A percentile compares a stretch with the other conserved stretches of the same genome.
Conservation (phyloP, 768 basidiomycete species). For the Multifurca ochricompacta region DNA sequence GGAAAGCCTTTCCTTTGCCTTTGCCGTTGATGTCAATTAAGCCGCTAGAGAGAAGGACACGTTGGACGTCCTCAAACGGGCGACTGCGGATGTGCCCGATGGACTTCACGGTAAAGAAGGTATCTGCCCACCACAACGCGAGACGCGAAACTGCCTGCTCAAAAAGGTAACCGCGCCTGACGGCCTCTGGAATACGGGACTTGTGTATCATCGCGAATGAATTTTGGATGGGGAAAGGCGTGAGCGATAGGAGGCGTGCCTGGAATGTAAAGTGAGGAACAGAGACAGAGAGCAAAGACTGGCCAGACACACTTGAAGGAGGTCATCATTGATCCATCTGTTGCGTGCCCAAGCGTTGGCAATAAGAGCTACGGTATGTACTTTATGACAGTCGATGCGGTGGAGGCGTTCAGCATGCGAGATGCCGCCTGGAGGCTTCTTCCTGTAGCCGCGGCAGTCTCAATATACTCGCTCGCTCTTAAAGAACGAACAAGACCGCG, state of each 20-base stretch:
- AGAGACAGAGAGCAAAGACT: not conserved
- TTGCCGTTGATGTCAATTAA: slow-evolving; percentile 19
- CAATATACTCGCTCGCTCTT: not conserved
- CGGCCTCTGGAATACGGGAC: slow-evolving; percentile 69
- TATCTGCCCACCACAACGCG: slow-evolving; percentile 74
- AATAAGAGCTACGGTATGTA: slow-evolving; percentile 79
- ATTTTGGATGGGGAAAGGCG: slow-evolving; percentile 73
- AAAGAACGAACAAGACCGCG: slow-evolving; percentile 23
- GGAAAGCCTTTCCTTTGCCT: slow-evolving; percentile 1
- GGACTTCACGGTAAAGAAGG: slow-evolving; percentile 57
- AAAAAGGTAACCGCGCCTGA: slow-evolving; percentile 80
- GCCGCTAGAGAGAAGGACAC: slow-evolving; percentile 17
- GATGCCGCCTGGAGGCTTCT: slow-evolving; percentile 32
- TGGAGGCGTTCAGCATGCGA: slow-evolving; percentile 61
- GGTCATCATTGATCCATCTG: slow-evolving; percentile 69
- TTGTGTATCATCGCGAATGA: slow-evolving; percentile 78
- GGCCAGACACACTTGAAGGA: slow-evolving; percentile 62
- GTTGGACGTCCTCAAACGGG: slow-evolving; percentile 69
- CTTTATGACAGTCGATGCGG: slow-evolving; percentile 78
- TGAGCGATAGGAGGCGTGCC: slow-evolving; percentile 84
- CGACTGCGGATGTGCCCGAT: slow-evolving; percentile 65
- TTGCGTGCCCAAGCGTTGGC: slow-evolving; percentile 72
- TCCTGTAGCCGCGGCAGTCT: slow-evolving; percentile 25
- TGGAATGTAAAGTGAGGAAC: slow-evolving; percentile 28
- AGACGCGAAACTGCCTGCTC: slow-evolving; percentile 71